phyloP scores from a whole-genome alignment of 2,329 filamentous ascomycete genomes.

The Ophioceras dolichostomum region DNA sequence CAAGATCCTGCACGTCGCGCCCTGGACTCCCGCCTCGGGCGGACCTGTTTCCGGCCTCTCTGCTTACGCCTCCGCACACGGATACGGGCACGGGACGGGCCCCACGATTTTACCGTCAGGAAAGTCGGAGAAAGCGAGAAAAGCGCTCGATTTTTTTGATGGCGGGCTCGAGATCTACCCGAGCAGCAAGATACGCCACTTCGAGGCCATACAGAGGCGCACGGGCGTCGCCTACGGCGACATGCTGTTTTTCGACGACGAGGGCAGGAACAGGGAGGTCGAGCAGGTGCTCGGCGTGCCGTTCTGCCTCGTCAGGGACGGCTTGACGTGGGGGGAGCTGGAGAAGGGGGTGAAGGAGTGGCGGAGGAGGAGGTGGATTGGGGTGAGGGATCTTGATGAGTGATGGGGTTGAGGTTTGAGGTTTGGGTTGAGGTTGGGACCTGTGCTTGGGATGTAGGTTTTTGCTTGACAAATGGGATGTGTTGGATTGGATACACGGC shows the following conservation, averaged over 20 bases:
- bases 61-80: constrained; percentile 3
- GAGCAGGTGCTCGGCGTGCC: constrained; percentile 59
- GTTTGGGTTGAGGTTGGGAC: no score
- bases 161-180: constrained; percentile 57
- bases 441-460: no score
- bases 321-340: constrained; percentile 63
- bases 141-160: constrained; percentile 48
- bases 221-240: constrained; percentile 65
- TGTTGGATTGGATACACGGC: no score
- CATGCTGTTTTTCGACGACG: constrained; percentile 95
- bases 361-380: constrained; percentile 58
- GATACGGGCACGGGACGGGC: constrained; percentile 10
- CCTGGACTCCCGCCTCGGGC: constrained; percentile 16
- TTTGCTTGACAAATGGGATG: no score
- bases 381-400: no score
- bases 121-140: constrained; percentile 22
- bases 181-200: constrained; percentile 74
- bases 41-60: constrained; percentile 5
- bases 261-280: constrained; percentile 75
- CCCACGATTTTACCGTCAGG: no score
- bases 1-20: constrained; percentile 51
- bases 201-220: constrained; percentile 57
- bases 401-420: no score
- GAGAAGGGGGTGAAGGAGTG: constrained; percentile 71
- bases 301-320: constrained; percentile 72